Evolutionary conservation across 306 rosid species (phyloP), one percentile per base, ranked within the genome.

Genomic region (Rosa multiflora): DNA sequence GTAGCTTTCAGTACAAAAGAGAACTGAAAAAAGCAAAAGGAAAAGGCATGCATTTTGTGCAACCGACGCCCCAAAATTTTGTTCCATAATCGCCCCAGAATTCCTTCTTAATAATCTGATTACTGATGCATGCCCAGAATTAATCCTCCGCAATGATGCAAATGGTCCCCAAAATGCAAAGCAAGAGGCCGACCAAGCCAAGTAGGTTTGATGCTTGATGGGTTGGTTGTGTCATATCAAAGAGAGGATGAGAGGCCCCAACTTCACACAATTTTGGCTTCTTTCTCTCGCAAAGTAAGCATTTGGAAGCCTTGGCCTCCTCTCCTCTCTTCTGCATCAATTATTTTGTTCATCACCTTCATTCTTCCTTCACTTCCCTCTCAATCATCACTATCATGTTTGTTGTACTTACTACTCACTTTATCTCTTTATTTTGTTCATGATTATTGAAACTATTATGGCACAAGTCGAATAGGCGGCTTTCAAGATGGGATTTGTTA

Each of bases 211-310:
- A 58, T 12, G 42, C 67, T 62, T 62, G 68, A 29, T 62, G n/a
- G 70, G 70, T 88, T 87, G 87, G 87, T 76, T 74, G 86, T 84
- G 86, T 88, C 88, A 79, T 83, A 82, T 73, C 70, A 20, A 40
- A 70, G 2, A 48, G 10, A 48, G 10, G 42, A 80, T 89, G 77
- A 58, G 63, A 62, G 69, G 69, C 20, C 83, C 84, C 88, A 80
- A 69, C 67, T 68, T 83, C 83, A 78, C 63, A 83, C 63, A 83
- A 80, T 67, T 78, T 89, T 88, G 92, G 93, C 91, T 83, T 88
- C 88, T 86, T 56, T 88, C 86, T 88, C 84, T 56, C 46, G 55
- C 88, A 89, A 91, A 89, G 90, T 85, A 85, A 86, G 80, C 83
- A 85, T 86, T 86, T 88, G 84, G 88, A 86, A 86, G 72, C 76